Conservation (phyloP, 352 stramenopile species). For the Phytophthora crassamura region DNA sequence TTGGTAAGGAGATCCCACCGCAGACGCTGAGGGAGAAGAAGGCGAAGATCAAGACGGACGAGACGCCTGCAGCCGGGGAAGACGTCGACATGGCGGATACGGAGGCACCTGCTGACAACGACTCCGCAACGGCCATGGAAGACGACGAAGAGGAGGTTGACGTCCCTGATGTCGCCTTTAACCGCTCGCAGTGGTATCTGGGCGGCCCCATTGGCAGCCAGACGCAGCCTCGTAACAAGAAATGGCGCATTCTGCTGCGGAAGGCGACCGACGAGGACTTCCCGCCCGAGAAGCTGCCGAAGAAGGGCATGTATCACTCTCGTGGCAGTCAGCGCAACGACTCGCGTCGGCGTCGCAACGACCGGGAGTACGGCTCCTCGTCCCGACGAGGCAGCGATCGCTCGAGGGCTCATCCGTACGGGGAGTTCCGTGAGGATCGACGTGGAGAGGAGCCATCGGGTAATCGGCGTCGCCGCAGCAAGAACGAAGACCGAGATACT, state of each 20-base stretch:
- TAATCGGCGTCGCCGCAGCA: constrained; percentile 29
- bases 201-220: constrained; percentile 61
- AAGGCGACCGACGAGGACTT: constrained; percentile 81
- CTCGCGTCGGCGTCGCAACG: constrained; percentile 30
- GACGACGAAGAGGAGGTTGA: constrained; percentile 38
- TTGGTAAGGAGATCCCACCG: constrained; percentile 55
- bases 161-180: constrained; percentile 65
- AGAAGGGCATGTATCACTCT: constrained; percentile 71
- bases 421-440: constrained; percentile 40
- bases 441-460: constrained; percentile 34
- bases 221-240: constrained; percentile 58
- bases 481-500: constrained; percentile 39
- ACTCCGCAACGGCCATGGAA: constrained; percentile 31
- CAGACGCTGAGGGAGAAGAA: constrained; percentile 53
- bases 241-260: constrained; percentile 76
- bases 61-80: constrained; percentile 21
- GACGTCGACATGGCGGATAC: constrained; percentile 70
- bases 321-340: constrained; percentile 41
- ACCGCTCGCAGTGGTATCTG: constrained; percentile 69
- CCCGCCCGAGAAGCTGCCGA: constrained; percentile 75
- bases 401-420: constrained; percentile 54
- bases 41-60: constrained; percentile 18
- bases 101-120: constrained; percentile 23
- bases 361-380: constrained; percentile 43
- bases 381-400: constrained; percentile 29